Evolutionary conservation across 257 asterid species (phyloP).

Genomic region (Handroanthus guayacan): DNA sequence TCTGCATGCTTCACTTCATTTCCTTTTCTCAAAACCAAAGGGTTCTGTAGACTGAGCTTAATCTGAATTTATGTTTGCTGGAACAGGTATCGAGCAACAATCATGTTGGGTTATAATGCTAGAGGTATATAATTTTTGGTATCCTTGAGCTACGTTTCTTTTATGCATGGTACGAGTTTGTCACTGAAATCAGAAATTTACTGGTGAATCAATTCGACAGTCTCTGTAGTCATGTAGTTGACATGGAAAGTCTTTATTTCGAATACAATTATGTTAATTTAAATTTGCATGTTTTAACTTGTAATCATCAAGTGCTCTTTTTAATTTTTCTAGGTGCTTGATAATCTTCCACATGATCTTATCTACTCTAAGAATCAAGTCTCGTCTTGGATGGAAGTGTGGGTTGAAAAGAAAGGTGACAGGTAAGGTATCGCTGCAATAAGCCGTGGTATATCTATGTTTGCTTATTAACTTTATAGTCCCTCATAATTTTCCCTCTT

Average conservation of each 20-base stretch:
- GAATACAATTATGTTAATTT: conserved; percentile 12
- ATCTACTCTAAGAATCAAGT: conserved; percentile 81
- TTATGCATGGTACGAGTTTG: background rate
- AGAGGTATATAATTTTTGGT: conserved; percentile 63
- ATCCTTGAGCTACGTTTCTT: conserved; percentile 12
- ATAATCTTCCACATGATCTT: conserved; percentile 98
- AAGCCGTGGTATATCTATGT: background rate
- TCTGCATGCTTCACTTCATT: conserved; percentile 22
- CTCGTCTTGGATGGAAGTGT: conserved; percentile 95
- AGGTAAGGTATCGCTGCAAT: conserved; percentile 43
- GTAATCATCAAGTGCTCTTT: background rate
- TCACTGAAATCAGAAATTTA: conserved; percentile 20
- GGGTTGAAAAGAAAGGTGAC: conserved; percentile 75
- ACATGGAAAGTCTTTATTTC: conserved; percentile 2
- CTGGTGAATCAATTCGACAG: background rate
- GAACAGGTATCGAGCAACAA: conserved; percentile 77
- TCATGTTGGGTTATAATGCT: conserved; percentile 99
- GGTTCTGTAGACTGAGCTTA: conserved; percentile 8
- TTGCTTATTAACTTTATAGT: conserved; percentile 8
- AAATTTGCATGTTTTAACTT: background rate
- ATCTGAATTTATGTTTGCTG: conserved; percentile 39
- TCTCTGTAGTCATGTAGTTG: conserved; percentile 19
- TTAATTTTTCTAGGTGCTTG: conserved; percentile 70
- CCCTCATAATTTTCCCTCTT: conserved; percentile 16
- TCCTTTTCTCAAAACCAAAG: conserved; percentile 7